Percentiles rank a stretch among this genome's conserved stretches.
phyloP scores from a whole-genome alignment of 2,329 filamentous ascomycete genomes.

The Apiospora marii region DNA sequence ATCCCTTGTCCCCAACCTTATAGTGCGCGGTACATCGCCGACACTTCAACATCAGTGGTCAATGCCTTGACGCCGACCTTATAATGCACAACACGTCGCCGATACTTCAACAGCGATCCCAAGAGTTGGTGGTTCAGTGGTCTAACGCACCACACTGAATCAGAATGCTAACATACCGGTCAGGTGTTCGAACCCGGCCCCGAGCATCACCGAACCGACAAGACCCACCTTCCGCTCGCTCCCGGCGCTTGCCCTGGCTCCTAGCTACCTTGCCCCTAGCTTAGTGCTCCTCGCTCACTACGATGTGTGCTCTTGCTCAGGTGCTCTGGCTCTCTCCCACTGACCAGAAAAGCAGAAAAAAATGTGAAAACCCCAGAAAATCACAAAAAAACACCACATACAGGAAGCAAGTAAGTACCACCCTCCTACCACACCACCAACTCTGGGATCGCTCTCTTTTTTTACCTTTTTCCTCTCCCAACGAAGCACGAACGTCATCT shows the following conservation, averaged over 20 bases:
- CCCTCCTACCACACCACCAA: not conserved
- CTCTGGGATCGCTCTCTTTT: not conserved
- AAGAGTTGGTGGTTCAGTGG: slow-evolving; percentile 10
- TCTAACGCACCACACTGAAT: not conserved
- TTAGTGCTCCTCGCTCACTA: not conserved
- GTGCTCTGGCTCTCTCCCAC: not conserved
- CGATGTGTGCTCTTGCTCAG: not conserved
- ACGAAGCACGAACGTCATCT: rapidly evolving
- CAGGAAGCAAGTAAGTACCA: slow-evolving; percentile 14
- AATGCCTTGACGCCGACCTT: not conserved
- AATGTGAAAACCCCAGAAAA: not conserved
- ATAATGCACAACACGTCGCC: not conserved
- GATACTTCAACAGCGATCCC: not conserved
- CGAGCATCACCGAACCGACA: not conserved
- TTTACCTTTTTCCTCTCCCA: too few relatives aligned
- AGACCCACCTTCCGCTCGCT: not conserved
- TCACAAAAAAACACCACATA: not conserved
- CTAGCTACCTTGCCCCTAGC: not conserved
- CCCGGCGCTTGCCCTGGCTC: not conserved
- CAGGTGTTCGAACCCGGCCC: not conserved
- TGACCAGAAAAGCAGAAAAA: slow-evolving; percentile 2
- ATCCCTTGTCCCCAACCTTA: not conserved
- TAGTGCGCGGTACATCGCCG: not conserved
- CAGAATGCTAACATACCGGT: not conserved
- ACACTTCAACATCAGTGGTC: not conserved